Evolutionary conservation across 208 protist genomes (phyloP).

Genomic region (Leishmania arabica): DNA sequence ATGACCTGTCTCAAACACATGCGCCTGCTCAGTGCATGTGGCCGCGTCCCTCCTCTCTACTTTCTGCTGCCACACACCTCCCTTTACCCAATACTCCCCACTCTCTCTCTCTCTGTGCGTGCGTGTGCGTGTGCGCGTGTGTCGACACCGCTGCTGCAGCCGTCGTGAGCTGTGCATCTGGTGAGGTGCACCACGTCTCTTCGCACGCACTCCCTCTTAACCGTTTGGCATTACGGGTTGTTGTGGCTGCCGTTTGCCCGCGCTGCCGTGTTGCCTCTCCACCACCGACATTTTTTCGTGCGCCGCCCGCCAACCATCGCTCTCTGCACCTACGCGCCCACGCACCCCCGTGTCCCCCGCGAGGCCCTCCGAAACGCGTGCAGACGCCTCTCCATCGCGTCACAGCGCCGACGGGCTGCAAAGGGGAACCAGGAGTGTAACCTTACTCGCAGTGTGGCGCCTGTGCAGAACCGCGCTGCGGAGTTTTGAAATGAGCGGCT

Average conservation of each 20-base stretch:
- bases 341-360: neutral
- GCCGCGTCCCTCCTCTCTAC: neutral
- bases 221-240: neutral
- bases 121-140: neutral
- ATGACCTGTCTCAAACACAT: too few species aligned
- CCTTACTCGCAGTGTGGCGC: neutral
- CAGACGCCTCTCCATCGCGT: neutral
- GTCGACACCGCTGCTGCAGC: neutral
- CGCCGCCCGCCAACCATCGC: neutral
- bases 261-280: neutral
- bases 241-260: neutral
- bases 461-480: neutral
- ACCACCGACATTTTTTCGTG: neutral
- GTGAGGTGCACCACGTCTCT: neutral
- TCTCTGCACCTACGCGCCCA: neutral
- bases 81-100: neutral
- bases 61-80: neutral
- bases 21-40: neutral
- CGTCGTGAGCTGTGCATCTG: neutral
- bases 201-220: neutral
- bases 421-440: neutral
- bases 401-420: neutral
- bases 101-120: neutral
- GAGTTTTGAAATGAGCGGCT: conserved; percentile 1
- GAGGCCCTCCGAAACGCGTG: neutral